A percentile compares a stretch with the other conserved stretches of the same genome.
These are phyloP conservation scores for Nigrograna mackinnonii DNA, from an alignment of 2,329 filamentous ascomycete species.

Conservation along the genomic window DNA sequence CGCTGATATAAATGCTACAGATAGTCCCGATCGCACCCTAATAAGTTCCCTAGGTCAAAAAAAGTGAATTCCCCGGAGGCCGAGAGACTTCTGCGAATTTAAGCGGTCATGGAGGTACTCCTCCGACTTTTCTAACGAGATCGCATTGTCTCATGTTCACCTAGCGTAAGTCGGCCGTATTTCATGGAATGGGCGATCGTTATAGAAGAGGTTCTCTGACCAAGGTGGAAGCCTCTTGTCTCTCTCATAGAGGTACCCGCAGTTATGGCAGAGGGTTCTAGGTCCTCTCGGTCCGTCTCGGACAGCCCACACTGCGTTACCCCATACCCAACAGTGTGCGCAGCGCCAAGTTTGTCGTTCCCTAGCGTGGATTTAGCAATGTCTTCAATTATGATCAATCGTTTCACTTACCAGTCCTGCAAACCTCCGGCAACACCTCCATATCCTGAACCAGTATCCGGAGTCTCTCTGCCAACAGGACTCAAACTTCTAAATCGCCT, in stretches of 20 bases:
- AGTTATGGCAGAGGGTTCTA: conserved; percentile 89
- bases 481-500: conserved; percentile 86
- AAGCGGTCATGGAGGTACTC: too few relatives aligned
- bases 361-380: conserved; percentile 40
- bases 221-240: conserved; percentile 81
- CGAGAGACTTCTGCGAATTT: too few relatives aligned
- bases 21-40: too few relatives aligned
- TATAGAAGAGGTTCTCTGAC: conserved; percentile 69
- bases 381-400: not conserved
- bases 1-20: conserved; percentile 20
- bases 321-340: conserved; percentile 84
- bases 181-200: conserved; percentile 42
- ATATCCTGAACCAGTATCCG: conserved; percentile 70
- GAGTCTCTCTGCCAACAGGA: conserved; percentile 80
- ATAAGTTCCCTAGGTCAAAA: too few relatives aligned
- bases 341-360: conserved; percentile 88
- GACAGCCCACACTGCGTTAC: conserved; percentile 91
- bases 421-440: conserved; percentile 68
- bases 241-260: conserved; percentile 85
- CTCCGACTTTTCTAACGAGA: too few relatives aligned
- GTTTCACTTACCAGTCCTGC: conserved; percentile 42
- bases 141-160: too few relatives aligned
- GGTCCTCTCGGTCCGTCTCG: conserved; percentile 85
- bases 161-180: not conserved
- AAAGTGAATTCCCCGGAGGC: too few relatives aligned